Conservation (phyloP, 495 filamentous ascomycete species). For the Penicillium herquei region DNA sequence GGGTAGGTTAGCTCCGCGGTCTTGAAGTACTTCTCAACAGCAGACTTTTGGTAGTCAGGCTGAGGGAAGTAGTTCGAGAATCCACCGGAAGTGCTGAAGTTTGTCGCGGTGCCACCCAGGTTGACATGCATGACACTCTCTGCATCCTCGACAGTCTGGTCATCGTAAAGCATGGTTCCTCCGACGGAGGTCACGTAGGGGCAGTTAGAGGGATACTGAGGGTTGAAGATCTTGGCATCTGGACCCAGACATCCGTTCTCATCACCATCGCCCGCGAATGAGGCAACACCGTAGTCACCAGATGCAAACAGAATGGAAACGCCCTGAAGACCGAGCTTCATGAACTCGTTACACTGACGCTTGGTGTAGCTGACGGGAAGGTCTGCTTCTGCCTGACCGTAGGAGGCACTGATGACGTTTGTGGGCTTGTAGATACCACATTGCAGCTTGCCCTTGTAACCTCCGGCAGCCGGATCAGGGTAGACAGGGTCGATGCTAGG, state of each 20-base stretch:
- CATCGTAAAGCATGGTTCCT: conserved; percentile 44
- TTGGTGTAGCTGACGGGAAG: conserved; percentile 50
- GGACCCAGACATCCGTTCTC: conserved; percentile 37
- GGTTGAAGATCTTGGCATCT: conserved; percentile 45
- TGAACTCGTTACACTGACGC: conserved; percentile 58
- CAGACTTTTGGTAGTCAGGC: conserved; percentile 55
- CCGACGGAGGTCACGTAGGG: conserved; percentile 54
- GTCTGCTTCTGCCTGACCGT: conserved; percentile 52
- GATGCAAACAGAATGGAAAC: conserved; percentile 60
- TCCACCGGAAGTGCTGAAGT: conserved; percentile 59
- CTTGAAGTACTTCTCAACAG: conserved; percentile 50
- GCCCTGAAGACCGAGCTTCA: conserved; percentile 67
- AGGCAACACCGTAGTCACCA: conserved; percentile 59
- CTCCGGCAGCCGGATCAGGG: conserved; percentile 50
- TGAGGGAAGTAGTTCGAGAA: conserved; percentile 67
- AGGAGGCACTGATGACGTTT: conserved; percentile 62
- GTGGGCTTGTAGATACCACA: conserved; percentile 62
- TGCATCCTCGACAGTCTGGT: conserved; percentile 36
- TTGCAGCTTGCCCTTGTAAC: conserved; percentile 55
- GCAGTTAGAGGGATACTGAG: conserved; percentile 50
- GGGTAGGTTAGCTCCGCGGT: conserved; percentile 47
- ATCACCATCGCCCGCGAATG: conserved; percentile 32
- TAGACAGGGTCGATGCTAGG: conserved; percentile 49
- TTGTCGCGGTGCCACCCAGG: conserved; percentile 30
- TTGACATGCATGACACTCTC: conserved; percentile 41